Evolutionary conservation across 179 eudicot genomes (phyloP).

Genomic region (Kewa caespitosa): DNA sequence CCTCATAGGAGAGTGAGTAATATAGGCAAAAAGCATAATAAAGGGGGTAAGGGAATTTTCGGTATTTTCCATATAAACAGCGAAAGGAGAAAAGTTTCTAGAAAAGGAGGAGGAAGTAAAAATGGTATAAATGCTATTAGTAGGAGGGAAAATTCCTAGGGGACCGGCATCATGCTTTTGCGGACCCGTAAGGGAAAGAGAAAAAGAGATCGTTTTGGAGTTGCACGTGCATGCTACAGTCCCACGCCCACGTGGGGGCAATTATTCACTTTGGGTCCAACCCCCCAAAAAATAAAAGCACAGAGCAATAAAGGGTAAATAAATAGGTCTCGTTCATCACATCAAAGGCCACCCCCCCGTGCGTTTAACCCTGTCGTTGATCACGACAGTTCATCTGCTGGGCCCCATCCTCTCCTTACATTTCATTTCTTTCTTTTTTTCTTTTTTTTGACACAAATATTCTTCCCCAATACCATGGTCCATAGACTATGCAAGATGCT

Average conservation of each 20-base stretch:
- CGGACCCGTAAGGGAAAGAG: conserved; percentile 23
- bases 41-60: too few species aligned
- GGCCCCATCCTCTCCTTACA: too few species aligned
- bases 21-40: too few species aligned
- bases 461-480: too few species aligned
- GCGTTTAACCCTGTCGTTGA: conserved; percentile 23
- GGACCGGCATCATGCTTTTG: conserved; percentile 33
- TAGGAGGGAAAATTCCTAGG: conserved; percentile 21
- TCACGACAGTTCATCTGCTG: conserved; percentile 21
- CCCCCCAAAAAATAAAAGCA: not conserved
- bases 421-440: too few species aligned
- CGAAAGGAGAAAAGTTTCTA: not conserved
- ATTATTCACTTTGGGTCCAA: conserved; percentile 37
- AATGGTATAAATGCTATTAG: conserved; percentile 11
- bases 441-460: too few species aligned
- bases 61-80: too few species aligned
- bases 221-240: conserved; percentile 47
- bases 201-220: too few species aligned
- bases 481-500: too few species aligned
- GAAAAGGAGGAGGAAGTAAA: not conserved
- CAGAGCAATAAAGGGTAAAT: not conserved
- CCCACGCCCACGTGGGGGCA: conserved; percentile 47
- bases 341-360: conserved; percentile 25
- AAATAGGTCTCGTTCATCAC: conserved; percentile 14
- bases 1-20: too few species aligned